These are phyloP conservation scores for Eucalyptus rudis DNA, from an alignment of 345 rosid species.

Conservation along the genomic window DNA sequence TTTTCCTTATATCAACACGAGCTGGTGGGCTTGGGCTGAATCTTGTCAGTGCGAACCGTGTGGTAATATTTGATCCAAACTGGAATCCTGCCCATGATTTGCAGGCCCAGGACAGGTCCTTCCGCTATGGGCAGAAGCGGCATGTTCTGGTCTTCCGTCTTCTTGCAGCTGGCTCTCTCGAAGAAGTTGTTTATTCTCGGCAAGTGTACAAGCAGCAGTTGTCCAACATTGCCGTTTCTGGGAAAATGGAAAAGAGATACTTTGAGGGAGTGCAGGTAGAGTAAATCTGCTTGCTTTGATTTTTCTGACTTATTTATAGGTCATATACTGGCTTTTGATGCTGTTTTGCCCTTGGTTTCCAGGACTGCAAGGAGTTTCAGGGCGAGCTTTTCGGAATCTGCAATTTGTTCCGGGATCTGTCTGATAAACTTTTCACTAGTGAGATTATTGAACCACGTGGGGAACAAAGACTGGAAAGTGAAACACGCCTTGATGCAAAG, in stretches of 20 bases:
- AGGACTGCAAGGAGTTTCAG: slow-evolving; percentile 92
- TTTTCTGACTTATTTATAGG: not conserved
- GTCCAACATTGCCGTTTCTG: slow-evolving; percentile 85
- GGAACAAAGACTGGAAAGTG: slow-evolving; percentile 15
- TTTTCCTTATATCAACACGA: slow-evolving; percentile 93
- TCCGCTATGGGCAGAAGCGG: slow-evolving; percentile 90
- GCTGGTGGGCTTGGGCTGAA: slow-evolving; percentile 98
- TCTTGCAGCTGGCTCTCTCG: slow-evolving; percentile 95
- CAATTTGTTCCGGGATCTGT: slow-evolving; percentile 84
- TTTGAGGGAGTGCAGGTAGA: slow-evolving; percentile 94
- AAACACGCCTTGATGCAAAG: not conserved
- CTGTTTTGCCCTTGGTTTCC: not conserved
- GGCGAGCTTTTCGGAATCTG: slow-evolving; percentile 94
- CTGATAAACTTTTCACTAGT: slow-evolving; percentile 82
- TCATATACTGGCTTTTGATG: not conserved
- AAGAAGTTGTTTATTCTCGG: slow-evolving; percentile 81
- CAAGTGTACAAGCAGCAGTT: slow-evolving; percentile 96
- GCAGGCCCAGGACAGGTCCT: slow-evolving; percentile 93
- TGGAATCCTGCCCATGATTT: slow-evolving; percentile 97
- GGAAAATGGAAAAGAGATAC: slow-evolving; percentile 87
- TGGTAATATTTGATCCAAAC: slow-evolving; percentile 91
- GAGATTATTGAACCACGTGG: slow-evolving; percentile 54
- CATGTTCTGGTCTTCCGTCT: slow-evolving; percentile 91
- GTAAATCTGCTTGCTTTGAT: not conserved
- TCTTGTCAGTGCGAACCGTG: slow-evolving; percentile 93